These are phyloP conservation scores for Madurella fahalii DNA, from an alignment of 2,329 filamentous ascomycete genomes.

Conservation along the genomic window DNA sequence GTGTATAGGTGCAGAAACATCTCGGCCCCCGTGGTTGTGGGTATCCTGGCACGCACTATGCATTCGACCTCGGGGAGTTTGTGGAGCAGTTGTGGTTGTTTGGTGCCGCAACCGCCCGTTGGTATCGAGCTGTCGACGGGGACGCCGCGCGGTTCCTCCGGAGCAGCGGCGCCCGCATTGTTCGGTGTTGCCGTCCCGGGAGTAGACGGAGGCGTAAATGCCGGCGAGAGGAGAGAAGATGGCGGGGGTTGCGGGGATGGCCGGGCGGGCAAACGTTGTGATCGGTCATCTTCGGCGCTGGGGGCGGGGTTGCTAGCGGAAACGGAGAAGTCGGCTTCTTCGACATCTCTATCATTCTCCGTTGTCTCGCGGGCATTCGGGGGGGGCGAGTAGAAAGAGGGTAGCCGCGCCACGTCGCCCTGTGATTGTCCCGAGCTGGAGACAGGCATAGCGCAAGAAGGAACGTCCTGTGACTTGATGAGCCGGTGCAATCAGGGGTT, in stretches of 20 bases:
- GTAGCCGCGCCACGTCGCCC: slow-evolving; percentile 12
- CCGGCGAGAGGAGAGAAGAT: slow-evolving; percentile 77
- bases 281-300: slow-evolving; percentile 8
- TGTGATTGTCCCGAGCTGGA: slow-evolving; percentile 9
- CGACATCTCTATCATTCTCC: slow-evolving; percentile 24
- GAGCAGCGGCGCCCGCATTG: slow-evolving; percentile 28
- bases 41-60: slow-evolving; percentile 89
- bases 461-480: background rate
- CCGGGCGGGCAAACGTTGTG: slow-evolving; percentile 2
- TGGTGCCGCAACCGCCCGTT: slow-evolving; percentile 56
- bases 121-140: slow-evolving; percentile 58
- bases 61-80: slow-evolving; percentile 83
- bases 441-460: slow-evolving; percentile 7
- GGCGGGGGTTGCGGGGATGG: slow-evolving; percentile 36
- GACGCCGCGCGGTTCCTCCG: slow-evolving; percentile 44
- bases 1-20: slow-evolving; percentile 97
- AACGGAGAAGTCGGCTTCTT: slow-evolving; percentile 23
- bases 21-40: slow-evolving; percentile 84
- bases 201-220: slow-evolving; percentile 70
- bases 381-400: slow-evolving; percentile 32
- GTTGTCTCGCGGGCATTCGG: slow-evolving; percentile 17
- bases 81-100: slow-evolving; percentile 68
- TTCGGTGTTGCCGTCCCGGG: slow-evolving; percentile 55
- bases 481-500: slow-evolving; percentile 5
- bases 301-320: slow-evolving; percentile 8